Evolutionary conservation across 768 basidiomycete species (phyloP).

Genomic region (Rhizopogon vinicolor): DNA sequence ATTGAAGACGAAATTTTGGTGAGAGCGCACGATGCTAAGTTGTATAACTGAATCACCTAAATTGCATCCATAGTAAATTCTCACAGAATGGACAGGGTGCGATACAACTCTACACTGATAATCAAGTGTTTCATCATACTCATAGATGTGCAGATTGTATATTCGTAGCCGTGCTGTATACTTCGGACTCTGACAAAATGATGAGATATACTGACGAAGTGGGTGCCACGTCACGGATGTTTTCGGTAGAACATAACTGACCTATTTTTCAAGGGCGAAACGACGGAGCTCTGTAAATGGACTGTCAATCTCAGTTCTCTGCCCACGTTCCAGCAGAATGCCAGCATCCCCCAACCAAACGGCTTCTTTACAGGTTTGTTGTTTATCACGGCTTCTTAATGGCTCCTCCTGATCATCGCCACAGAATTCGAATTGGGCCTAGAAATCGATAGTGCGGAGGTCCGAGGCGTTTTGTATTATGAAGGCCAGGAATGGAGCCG

Average conservation of each 20-base stretch:
- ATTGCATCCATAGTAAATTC: constrained; percentile 52
- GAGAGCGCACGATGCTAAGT: constrained; percentile 20
- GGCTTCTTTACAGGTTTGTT: constrained; percentile 78
- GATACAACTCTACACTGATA: constrained; percentile 10
- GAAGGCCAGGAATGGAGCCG: constrained; percentile 80
- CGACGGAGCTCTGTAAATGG: constrained; percentile 77
- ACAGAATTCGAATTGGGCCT: constrained; percentile 81
- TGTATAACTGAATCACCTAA: constrained; percentile 4
- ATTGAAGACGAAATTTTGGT: constrained; percentile 81
- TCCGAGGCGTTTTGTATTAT: constrained; percentile 74
- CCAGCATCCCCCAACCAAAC: constrained; percentile 44
- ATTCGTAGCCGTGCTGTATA: constrained; percentile 81
- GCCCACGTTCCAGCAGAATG: constrained; percentile 74
- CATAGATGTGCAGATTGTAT: constrained; percentile 49
- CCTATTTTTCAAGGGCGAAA: constrained; percentile 49
- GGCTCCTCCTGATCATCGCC: neutral
- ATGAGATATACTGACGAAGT: constrained; percentile 85
- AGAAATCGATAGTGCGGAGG: constrained; percentile 83
- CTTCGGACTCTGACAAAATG: constrained; percentile 66
- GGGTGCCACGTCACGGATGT: constrained; percentile 14
- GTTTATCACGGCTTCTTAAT: neutral
- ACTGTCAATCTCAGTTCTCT: constrained; percentile 77
- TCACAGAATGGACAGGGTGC: constrained; percentile 52
- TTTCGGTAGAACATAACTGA: constrained; percentile 11
- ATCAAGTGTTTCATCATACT: constrained; percentile 9